Percentiles rank a stretch among this genome's conserved stretches.
phyloP scores from a whole-genome alignment of 2,329 filamentous ascomycete genomes.

The Sordariomycetes sp. region DNA sequence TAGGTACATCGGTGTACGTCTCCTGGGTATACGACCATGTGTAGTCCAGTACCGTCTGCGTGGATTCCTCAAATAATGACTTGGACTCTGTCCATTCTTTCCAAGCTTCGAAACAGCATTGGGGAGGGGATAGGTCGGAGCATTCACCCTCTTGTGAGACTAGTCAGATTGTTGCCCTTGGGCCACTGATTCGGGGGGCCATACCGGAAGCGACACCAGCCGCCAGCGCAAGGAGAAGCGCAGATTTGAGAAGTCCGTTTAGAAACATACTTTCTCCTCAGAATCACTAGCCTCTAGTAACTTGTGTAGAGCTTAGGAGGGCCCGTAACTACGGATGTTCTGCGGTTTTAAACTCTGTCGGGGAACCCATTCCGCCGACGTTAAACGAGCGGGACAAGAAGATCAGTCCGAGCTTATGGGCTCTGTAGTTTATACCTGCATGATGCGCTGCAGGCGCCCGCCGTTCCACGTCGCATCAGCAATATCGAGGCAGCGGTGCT shows the following conservation, averaged over 20 bases:
- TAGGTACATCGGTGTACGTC: not conserved
- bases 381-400: not conserved
- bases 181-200: not conserved
- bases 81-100: conserved; percentile 1
- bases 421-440: not conserved
- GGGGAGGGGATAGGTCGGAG: not conserved
- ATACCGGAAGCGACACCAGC: not conserved
- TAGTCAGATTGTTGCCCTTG: not conserved
- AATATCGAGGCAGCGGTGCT: not conserved
- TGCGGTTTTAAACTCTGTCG: too few species aligned
- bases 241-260: not conserved
- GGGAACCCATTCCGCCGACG: too few species aligned
- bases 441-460: not conserved
- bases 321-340: too few species aligned
- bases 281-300: too few species aligned
- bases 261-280: too few species aligned
- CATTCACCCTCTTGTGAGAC: not conserved
- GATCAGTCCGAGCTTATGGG: not conserved
- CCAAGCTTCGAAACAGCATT: conserved; percentile 1
- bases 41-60: not conserved
- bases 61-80: not conserved
- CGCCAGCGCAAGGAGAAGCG: not conserved
- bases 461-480: not conserved
- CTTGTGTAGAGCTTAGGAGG: too few species aligned
- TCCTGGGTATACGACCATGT: not conserved